Conservation (phyloP, 495 filamentous ascomycete species). For the Penicillium diatomitis region DNA sequence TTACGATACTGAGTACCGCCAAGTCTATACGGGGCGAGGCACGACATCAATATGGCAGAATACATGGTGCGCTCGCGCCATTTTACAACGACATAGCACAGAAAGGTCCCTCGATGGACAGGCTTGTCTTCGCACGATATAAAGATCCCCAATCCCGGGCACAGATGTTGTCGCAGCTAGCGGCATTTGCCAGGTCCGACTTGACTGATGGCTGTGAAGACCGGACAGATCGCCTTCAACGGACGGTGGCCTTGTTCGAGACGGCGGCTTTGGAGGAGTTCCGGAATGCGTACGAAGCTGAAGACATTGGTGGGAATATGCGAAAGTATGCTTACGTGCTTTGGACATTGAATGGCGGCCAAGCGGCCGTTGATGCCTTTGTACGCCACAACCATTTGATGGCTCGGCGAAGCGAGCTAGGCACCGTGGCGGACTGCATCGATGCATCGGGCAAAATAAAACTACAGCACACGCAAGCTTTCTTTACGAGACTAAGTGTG, state of each 20-base stretch:
- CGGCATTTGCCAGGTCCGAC: slow-evolving; percentile 71
- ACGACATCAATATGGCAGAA: slow-evolving; percentile 79
- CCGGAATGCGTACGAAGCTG: slow-evolving; percentile 80
- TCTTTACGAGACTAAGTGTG: slow-evolving; percentile 63
- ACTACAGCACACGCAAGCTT: slow-evolving; percentile 66
- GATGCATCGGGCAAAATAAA: slow-evolving; percentile 55
- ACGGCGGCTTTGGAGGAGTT: slow-evolving; percentile 85
- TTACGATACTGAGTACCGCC: slow-evolving; percentile 58
- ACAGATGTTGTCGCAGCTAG: slow-evolving; percentile 71
- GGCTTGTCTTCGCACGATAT: slow-evolving; percentile 75
- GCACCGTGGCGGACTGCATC: slow-evolving; percentile 75
- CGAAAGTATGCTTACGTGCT: slow-evolving; percentile 80
- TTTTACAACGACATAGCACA: slow-evolving; percentile 76
- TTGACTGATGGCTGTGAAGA: slow-evolving; percentile 62
- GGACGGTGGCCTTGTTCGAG: slow-evolving; percentile 79
- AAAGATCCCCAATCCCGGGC: slow-evolving; percentile 84
- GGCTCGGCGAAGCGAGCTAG: slow-evolving; percentile 58
- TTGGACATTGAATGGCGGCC: slow-evolving; percentile 70
- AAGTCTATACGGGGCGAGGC: slow-evolving; percentile 80
- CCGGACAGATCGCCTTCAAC: slow-evolving; percentile 58
- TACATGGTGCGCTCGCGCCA: slow-evolving; percentile 79
- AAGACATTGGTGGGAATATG: slow-evolving; percentile 84
- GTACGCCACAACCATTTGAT: slow-evolving; percentile 82
- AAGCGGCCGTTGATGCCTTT: slow-evolving; percentile 70
- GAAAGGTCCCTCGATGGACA: slow-evolving; percentile 67